phyloP scores from a whole-genome alignment of 2,329 filamentous ascomycete genomes.

The Corinectria fuckeliana region DNA sequence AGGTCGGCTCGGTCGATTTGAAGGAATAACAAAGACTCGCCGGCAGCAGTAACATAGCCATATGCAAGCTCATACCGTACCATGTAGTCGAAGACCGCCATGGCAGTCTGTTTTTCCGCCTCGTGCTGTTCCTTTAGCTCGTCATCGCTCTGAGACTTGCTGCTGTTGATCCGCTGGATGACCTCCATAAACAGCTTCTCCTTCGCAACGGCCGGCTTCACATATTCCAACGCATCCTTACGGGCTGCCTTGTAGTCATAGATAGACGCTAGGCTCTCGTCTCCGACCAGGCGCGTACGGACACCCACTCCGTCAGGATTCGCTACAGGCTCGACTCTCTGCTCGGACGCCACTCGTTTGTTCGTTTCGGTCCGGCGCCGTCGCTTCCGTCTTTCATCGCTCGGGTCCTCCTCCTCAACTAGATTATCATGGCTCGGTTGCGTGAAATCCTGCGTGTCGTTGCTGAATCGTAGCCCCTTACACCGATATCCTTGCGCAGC shows the following conservation, averaged over 20 bases:
- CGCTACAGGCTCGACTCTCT: constrained; percentile 14
- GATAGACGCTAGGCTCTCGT: constrained; percentile 9
- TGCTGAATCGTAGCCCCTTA: constrained; percentile 17
- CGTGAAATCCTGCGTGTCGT: constrained; percentile 14
- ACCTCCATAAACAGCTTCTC: constrained; percentile 22
- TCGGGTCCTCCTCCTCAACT: constrained; percentile 3
- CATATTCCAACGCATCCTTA: constrained; percentile 6
- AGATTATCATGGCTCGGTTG: constrained; percentile 10
- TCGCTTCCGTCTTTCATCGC: not conserved
- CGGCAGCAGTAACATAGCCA: constrained; percentile 35
- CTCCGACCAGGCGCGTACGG: constrained; percentile 11
- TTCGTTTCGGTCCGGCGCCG: constrained; percentile 14
- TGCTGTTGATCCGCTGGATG: constrained; percentile 6
- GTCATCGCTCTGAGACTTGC: constrained; percentile 4
- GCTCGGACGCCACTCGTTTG: constrained; percentile 17
- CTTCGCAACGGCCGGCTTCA: constrained; percentile 7
- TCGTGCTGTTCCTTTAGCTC: not conserved
- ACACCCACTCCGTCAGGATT: constrained; percentile 21
- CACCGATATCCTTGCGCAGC: constrained; percentile 9
- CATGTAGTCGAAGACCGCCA: constrained; percentile 33
- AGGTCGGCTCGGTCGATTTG: constrained; percentile 22
- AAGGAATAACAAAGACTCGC: constrained; percentile 37
- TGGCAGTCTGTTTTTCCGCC: constrained; percentile 22
- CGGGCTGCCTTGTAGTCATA: constrained; percentile 22
- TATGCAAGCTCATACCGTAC: constrained; percentile 29